Evolutionary conservation across 805 yeast species (phyloP).

Genomic region (Scheffersomyces coipomensis): DNA sequence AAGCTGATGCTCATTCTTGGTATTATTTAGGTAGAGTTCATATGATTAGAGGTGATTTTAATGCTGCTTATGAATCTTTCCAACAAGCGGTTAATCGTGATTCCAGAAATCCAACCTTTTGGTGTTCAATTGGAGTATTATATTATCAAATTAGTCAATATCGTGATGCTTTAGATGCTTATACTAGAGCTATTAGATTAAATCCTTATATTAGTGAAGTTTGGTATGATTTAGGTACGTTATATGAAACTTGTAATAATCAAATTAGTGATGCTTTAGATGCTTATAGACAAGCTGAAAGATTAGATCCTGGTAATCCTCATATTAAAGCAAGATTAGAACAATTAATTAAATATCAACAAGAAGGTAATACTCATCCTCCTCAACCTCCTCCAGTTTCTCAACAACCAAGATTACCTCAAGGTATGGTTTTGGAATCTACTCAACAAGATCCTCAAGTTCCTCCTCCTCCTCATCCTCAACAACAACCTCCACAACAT

Average conservation of each 20-base stretch:
- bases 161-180: conserved; percentile 95
- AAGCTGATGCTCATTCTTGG: conserved; percentile 95
- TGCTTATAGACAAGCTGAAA: conserved; percentile 95
- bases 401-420: conserved; percentile 62
- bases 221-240: conserved; percentile 97
- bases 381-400: conserved; percentile 68
- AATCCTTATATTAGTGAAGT: conserved; percentile 97
- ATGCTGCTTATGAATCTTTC: conserved; percentile 96
- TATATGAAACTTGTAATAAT: conserved; percentile 95
- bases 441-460: conserved; percentile 27
- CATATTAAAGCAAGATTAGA: conserved; percentile 92
- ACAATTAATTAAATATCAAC: conserved; percentile 72
- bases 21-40: conserved; percentile 94
- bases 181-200: conserved; percentile 91
- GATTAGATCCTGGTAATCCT: conserved; percentile 90
- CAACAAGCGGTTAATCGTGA: conserved; percentile 98
- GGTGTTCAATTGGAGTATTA: conserved; percentile 95
- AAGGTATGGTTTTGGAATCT: conserved; percentile 59
- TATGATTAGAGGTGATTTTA: conserved; percentile 93
- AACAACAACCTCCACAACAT: conserved; percentile 2
- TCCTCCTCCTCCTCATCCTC: conserved; percentile 11
- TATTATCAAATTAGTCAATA: conserved; percentile 96
- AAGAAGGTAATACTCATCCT: conserved; percentile 63
- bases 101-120: conserved; percentile 94
- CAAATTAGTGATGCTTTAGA: conserved; percentile 93